Evolutionary conservation across 148 eudicot genomes (phyloP).

Genomic region (Camellia granthamiana): DNA sequence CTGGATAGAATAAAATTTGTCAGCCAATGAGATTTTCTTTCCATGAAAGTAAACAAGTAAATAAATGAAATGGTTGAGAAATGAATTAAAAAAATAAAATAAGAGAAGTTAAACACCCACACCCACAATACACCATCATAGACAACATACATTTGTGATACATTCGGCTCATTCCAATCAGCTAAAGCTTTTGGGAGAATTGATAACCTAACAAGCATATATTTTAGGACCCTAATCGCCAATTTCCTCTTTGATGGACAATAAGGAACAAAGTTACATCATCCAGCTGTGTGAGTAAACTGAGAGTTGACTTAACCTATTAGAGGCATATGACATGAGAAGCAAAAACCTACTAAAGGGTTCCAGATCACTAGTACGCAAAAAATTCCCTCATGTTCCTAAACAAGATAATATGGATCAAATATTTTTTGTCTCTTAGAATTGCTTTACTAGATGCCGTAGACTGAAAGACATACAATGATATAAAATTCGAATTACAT

Average conservation of each 20-base stretch:
- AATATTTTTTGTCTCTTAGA: not conserved
- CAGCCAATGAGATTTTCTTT: not conserved
- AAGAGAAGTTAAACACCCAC: not conserved
- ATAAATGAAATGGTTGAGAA: not conserved
- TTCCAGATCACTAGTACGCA: not conserved
- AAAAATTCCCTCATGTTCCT: not conserved
- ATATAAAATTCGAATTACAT: not conserved
- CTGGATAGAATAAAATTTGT: constrained; percentile 27
- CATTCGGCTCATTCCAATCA: not conserved
- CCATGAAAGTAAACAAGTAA: not conserved
- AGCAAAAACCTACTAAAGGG: not conserved
- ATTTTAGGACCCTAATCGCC: not conserved
- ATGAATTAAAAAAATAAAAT: not conserved
- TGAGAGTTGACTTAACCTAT: not conserved
- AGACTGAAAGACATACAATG: not conserved
- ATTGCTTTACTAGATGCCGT: not conserved
- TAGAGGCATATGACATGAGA: not conserved
- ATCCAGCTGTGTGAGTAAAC: not conserved
- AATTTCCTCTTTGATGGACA: not conserved
- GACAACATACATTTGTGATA: not conserved
- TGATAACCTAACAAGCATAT: constrained; percentile 5
- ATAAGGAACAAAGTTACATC: not conserved
- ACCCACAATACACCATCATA: not conserved
- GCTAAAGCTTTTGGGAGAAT: not conserved
- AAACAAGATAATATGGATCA: not conserved